Evolutionary conservation across 306 rosid genomes (phyloP).

Genomic region (Oemleria cerasiformis): DNA sequence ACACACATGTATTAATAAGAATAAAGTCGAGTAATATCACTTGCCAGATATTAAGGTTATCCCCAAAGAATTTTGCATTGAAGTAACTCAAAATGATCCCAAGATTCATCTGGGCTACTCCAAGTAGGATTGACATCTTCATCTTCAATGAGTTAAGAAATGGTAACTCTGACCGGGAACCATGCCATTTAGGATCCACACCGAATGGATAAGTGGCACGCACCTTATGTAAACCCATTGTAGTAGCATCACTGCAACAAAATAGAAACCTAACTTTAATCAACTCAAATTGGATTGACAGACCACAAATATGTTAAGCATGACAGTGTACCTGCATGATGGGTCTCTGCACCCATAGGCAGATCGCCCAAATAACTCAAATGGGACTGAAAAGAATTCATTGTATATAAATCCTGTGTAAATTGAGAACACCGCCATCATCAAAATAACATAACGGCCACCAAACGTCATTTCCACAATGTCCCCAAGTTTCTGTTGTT

Average conservation of each 20-base stretch:
- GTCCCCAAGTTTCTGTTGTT: conserved; percentile 80
- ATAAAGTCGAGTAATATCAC: conserved; percentile 17
- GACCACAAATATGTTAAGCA: conserved; percentile 14
- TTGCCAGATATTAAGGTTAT: conserved; percentile 60
- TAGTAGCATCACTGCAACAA: conserved; percentile 56
- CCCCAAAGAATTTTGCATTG: conserved; percentile 47
- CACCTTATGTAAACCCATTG: conserved; percentile 34
- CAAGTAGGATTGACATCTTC: conserved; percentile 45
- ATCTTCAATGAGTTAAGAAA: conserved; percentile 43
- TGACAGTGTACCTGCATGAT: conserved; percentile 58
- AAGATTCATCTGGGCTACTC: conserved; percentile 45
- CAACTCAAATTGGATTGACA: conserved; percentile 6
- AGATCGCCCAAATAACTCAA: conserved; percentile 68
- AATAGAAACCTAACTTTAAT: neutral
- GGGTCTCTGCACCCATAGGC: conserved; percentile 68
- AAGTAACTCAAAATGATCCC: conserved; percentile 36
- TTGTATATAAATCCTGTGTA: conserved; percentile 82
- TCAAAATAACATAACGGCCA: conserved; percentile 64
- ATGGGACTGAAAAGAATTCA: conserved; percentile 77
- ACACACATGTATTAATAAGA: conserved; percentile 2
- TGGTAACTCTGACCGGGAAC: conserved; percentile 38
- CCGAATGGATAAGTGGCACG: conserved; percentile 40
- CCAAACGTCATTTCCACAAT: conserved; percentile 80
- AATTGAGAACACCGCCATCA: conserved; percentile 86
- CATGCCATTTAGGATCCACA: conserved; percentile 40